Conservation (phyloP, 805 yeast genomes). For the Zygoascus bituminiphila region DNA sequence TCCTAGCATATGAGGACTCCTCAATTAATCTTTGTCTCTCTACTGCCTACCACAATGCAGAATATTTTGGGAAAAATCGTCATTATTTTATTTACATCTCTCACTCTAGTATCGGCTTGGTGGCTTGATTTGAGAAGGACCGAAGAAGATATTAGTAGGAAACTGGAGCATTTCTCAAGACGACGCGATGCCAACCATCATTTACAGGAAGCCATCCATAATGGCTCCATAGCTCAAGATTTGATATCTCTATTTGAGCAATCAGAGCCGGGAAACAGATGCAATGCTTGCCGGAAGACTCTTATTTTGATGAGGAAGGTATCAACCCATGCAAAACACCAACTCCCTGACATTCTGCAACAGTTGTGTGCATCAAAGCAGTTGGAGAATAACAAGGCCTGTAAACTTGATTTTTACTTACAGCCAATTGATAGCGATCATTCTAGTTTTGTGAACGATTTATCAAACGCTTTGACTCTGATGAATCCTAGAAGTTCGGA, state of each 20-base stretch:
- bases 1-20: neutral
- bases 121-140: neutral
- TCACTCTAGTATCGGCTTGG: neutral
- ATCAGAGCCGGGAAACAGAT: constrained; percentile 1
- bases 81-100: neutral
- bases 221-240: neutral
- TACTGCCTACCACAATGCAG: neutral
- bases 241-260: constrained; percentile 5
- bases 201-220: neutral
- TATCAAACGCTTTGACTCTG: constrained; percentile 41
- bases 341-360: constrained; percentile 2
- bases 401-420: constrained; percentile 3
- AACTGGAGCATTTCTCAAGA: neutral
- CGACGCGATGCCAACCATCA: neutral
- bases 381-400: neutral
- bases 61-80: constrained; percentile 1
- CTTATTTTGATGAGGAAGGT: constrained; percentile 9
- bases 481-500: constrained; percentile 48
- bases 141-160: neutral
- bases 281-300: constrained; percentile 14
- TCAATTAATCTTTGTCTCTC: neutral
- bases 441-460: constrained; percentile 30
- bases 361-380: constrained; percentile 4
- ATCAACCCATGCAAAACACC: constrained; percentile 10
- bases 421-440: constrained; percentile 4